Evolutionary conservation across 1,284 basidiomycete species (phyloP), one percentile per base, ranked within the genome.

Genomic region (Sanghuangporus sanghuang): DNA sequence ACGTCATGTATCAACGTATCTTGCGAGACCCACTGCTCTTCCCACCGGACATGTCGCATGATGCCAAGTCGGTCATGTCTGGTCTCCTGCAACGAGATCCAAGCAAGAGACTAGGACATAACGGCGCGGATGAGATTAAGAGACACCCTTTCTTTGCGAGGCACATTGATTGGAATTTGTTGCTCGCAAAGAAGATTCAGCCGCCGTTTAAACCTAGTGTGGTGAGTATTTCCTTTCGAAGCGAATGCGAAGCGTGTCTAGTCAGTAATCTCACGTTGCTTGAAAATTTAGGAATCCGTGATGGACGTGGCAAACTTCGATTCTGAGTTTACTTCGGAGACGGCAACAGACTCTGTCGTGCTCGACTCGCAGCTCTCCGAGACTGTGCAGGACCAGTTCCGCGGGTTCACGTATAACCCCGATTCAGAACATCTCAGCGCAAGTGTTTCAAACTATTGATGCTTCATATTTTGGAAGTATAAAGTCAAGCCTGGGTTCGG

Each of bases 201-300:
- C 96, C 97, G 6, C 93, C 95, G 2, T 99, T 98, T 83, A 99
- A 99, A 78, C 97, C 97, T 2, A 93, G 91, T 68, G 96, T 99
- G 66, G 92, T 92, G 76, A 73, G 90, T 59, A 23, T 11, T 52
- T 36, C 11, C 7, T 44, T 59, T 65, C n/a, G 8, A 40, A 23
- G 12, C 32, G 57, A 32, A 38, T 14, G 36, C 23, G 52, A 32
- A 42, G 27, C n/a, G 48, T 14, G 50, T 55, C 5, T 58, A 27
- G 54, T 56, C 23, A 2, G 53, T 21, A 4, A 49, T 62, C 35
- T 6, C 3, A 7, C 7, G 14, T 38, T 48, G 52, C 18, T 57
- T 54, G 66, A 52, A 63, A 63, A 59, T 36, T 9, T 50, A 89
- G 87, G 89, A 91, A 79, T 90, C 87, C 57, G 90, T 90, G 2